Percentiles rank a stretch among this genome's conserved stretches.
These are phyloP conservation scores for Daldinia sp. DNA, from an alignment of 2,329 filamentous ascomycete genomes.

Conservation along the genomic window DNA sequence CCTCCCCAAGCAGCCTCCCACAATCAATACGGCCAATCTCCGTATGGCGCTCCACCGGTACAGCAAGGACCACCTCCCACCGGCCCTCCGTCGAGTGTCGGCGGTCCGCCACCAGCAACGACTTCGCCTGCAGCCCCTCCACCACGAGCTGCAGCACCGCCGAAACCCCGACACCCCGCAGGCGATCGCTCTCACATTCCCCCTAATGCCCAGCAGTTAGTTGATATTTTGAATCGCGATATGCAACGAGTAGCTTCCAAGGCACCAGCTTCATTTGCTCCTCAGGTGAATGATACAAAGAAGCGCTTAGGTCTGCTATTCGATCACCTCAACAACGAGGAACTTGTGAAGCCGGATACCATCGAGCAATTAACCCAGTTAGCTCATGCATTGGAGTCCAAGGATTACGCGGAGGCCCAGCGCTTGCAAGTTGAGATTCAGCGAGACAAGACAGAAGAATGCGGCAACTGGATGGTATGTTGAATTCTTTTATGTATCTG, in stretches of 20 bases:
- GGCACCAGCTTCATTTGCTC: constrained; percentile 85
- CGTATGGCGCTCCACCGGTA: constrained; percentile 55
- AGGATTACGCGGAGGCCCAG: constrained; percentile 73
- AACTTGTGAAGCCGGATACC: constrained; percentile 83
- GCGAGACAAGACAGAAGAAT: constrained; percentile 79
- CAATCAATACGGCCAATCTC: constrained; percentile 69
- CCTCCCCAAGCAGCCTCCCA: constrained; percentile 58
- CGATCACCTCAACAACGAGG: constrained; percentile 95
- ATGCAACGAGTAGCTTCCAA: constrained; percentile 88
- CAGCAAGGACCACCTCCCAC: constrained; percentile 50
- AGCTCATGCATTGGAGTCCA: constrained; percentile 70
- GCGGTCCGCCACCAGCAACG: constrained; percentile 46
- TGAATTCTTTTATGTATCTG: background rate
- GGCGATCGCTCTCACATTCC: constrained; percentile 94
- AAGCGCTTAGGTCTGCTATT: constrained; percentile 94
- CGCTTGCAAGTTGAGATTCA: constrained; percentile 78
- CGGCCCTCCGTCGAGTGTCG: constrained; percentile 50
- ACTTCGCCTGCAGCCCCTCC: constrained; percentile 56
- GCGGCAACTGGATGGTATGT: constrained; percentile 87
- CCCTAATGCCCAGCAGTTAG: constrained; percentile 75
- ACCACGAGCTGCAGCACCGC: constrained; percentile 58
- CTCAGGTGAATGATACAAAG: constrained; percentile 92
- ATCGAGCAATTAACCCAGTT: constrained; percentile 72
- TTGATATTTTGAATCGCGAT: constrained; percentile 81
- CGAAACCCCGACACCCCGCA: constrained; percentile 74